Evolutionary conservation across 1,139 yeast species (phyloP).

Genomic region (Pneumocystis wakefieldiae): DNA sequence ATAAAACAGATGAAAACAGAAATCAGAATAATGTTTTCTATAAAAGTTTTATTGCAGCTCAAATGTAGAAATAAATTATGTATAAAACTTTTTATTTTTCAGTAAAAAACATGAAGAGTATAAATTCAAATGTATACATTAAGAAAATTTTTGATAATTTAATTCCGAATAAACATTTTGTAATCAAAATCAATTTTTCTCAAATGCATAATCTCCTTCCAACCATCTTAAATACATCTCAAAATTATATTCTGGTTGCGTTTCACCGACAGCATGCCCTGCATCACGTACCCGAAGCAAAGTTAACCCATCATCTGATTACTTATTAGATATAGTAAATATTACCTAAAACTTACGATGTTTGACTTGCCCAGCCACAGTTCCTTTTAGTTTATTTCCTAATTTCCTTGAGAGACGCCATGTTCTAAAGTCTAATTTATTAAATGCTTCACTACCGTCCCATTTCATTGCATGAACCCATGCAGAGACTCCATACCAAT

Average conservation of each 20-base stretch:
- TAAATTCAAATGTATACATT: too few species aligned
- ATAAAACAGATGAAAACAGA: too few species aligned
- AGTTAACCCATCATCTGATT: conserved; percentile 20
- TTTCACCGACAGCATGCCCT: conserved; percentile 56
- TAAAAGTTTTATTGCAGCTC: too few species aligned
- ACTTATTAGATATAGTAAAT: conserved; percentile 20
- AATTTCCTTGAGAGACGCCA: conserved; percentile 20
- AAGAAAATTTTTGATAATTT: too few species aligned
- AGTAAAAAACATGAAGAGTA: too few species aligned
- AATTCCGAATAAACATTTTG: too few species aligned
- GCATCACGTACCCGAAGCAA: conserved; percentile 51
- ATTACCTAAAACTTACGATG: conserved; percentile 37
- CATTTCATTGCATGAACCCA: conserved; percentile 62
- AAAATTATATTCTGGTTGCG: conserved; percentile 60
- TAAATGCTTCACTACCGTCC: conserved; percentile 29
- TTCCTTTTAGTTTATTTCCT: background rate
- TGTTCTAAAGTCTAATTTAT: conserved; percentile 24
- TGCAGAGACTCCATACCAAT: conserved; percentile 76
- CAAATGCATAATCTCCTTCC: conserved; percentile 2
- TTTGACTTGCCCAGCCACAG: conserved; percentile 28
- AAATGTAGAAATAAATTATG: too few species aligned
- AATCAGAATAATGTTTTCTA: too few species aligned
- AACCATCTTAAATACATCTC: conserved; percentile 69
- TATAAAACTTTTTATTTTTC: too few species aligned
- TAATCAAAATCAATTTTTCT: too few species aligned